A percentile compares a stretch with the other conserved stretches of the same genome.
Conservation (phyloP, 2,329 filamentous ascomycete species). For the Rhexocercosporidium sp. region DNA sequence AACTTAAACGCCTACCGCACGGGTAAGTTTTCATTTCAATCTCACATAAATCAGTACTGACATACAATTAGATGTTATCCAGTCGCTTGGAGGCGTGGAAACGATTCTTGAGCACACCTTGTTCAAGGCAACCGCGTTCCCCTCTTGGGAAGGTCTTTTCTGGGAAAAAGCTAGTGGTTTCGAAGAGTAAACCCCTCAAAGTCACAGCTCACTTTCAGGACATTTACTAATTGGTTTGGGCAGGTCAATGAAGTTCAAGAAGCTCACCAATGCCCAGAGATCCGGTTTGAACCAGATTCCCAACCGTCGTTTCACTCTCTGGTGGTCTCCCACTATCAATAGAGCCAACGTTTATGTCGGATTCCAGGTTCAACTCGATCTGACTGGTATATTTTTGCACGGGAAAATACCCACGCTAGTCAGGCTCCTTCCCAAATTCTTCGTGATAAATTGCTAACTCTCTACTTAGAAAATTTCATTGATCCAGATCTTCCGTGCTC, state of each 20-base stretch:
- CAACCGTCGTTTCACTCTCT: conserved; percentile 96
- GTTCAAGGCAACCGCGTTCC: conserved; percentile 96
- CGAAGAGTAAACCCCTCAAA: conserved; percentile 1
- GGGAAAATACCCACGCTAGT: conserved; percentile 81
- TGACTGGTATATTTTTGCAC: conserved; percentile 98
- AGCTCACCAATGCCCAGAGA: conserved; percentile 94
- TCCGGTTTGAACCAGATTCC: conserved; percentile 98
- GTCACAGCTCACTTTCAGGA: background rate
- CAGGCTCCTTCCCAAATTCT: background rate
- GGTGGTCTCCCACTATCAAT: conserved; percentile 96
- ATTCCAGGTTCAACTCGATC: conserved; percentile 98
- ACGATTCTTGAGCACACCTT: conserved; percentile 96
- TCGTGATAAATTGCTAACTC: background rate
- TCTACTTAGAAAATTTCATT: conserved; percentile 93
- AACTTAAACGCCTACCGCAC: conserved; percentile 95
- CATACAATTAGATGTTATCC: background rate
- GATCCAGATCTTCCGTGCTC: conserved; percentile 98
- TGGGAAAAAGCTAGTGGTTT: conserved; percentile 54
- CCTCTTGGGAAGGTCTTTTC: conserved; percentile 95
- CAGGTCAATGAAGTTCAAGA: conserved; percentile 91
- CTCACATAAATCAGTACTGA: background rate
- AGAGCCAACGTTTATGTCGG: conserved; percentile 97
- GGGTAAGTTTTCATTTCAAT: conserved; percentile 15
- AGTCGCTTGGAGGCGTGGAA: conserved; percentile 76
- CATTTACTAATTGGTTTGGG: background rate